A percentile compares a stretch with the other conserved stretches of the same genome.
phyloP scores from a whole-genome alignment of 2,329 filamentous ascomycete genomes.

The Fusarium euwallaceae region DNA sequence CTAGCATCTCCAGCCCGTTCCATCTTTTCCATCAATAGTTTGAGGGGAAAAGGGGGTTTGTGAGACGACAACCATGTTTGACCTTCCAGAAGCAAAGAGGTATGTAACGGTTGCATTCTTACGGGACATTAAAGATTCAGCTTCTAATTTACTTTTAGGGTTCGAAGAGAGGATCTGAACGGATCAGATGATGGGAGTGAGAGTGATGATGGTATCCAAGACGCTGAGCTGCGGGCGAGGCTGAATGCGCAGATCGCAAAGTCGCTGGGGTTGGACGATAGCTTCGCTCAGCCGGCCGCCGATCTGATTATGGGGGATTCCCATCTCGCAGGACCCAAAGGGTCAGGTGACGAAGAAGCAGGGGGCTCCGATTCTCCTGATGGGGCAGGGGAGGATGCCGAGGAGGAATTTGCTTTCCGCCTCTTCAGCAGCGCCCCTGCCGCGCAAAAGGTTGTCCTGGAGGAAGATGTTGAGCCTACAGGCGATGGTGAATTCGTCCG shows the following conservation, averaged over 20 bases:
- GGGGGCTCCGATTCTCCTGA: constrained; percentile 15
- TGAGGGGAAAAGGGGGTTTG: constrained; percentile 3
- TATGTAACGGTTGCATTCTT: constrained; percentile 21
- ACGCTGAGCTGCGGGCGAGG: constrained; percentile 57
- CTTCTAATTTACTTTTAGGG: constrained; percentile 52
- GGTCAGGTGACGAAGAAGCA: constrained; percentile 21
- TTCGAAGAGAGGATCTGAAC: constrained; percentile 68
- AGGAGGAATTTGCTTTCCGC: constrained; percentile 66
- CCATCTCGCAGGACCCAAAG: constrained; percentile 9
- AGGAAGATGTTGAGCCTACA: constrained; percentile 55
- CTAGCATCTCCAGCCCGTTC: neutral
- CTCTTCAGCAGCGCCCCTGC: constrained; percentile 65
- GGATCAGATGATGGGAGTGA: constrained; percentile 50
- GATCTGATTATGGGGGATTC: neutral
- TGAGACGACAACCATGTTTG: constrained; percentile 44
- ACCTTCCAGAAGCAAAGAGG: constrained; percentile 51
- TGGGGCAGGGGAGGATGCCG: constrained; percentile 38
- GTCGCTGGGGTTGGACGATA: constrained; percentile 58
- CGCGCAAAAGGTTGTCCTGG: constrained; percentile 65
- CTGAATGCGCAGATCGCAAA: constrained; percentile 63
- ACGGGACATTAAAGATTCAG: neutral
- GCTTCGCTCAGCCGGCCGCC: constrained; percentile 10
- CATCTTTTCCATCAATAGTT: constrained; percentile 1
- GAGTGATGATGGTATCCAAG: constrained; percentile 50
- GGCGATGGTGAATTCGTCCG: constrained; percentile 54